A percentile compares a stretch with the other conserved stretches of the same genome.
Evolutionary conservation across 495 filamentous ascomycete species (phyloP).

Genomic region (Jackrogersella multiformis): DNA sequence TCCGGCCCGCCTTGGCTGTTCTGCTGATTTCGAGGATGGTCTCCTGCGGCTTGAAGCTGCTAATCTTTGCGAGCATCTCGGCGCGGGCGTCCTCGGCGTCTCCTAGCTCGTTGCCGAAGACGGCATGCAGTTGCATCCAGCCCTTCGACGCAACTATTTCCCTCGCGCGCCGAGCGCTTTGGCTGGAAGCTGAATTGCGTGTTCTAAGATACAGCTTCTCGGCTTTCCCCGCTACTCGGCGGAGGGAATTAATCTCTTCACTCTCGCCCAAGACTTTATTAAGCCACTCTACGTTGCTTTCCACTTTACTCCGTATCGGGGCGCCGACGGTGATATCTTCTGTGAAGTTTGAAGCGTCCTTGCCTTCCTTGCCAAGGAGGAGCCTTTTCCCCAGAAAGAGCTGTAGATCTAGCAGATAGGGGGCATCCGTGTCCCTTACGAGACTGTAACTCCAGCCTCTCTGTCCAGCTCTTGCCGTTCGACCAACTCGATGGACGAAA

Average conservation of each 20-base stretch:
- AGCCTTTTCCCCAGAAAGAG: slow-evolving; percentile 87
- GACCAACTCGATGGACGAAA: slow-evolving; percentile 94
- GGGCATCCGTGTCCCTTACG: slow-evolving; percentile 81
- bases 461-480: slow-evolving; percentile 91
- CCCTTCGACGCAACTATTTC: slow-evolving; percentile 72
- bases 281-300: slow-evolving; percentile 78
- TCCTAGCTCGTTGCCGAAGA: slow-evolving; percentile 76
- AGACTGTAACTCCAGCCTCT: slow-evolving; percentile 95
- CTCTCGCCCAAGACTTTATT: slow-evolving; percentile 78
- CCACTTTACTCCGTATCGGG: slow-evolving; percentile 73
- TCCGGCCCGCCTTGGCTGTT: slow-evolving; percentile 65
- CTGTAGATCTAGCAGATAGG: slow-evolving; percentile 94
- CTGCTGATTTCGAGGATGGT: slow-evolving; percentile 94
- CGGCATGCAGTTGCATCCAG: slow-evolving; percentile 74
- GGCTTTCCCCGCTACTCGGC: slow-evolving; percentile 80
- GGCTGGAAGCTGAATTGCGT: slow-evolving; percentile 83
- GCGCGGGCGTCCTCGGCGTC: slow-evolving; percentile 74
- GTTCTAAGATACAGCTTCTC: slow-evolving; percentile 93
- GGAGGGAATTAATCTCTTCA: slow-evolving; percentile 74
- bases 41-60: slow-evolving; percentile 86
- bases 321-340: slow-evolving; percentile 83
- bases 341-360: slow-evolving; percentile 70
- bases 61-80: slow-evolving; percentile 85
- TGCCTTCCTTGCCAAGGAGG: slow-evolving; percentile 68
- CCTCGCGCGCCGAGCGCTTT: slow-evolving; percentile 86